phyloP scores from a whole-genome alignment of 31 red algal genomes.

The Odonthalia washingtoniensis region DNA sequence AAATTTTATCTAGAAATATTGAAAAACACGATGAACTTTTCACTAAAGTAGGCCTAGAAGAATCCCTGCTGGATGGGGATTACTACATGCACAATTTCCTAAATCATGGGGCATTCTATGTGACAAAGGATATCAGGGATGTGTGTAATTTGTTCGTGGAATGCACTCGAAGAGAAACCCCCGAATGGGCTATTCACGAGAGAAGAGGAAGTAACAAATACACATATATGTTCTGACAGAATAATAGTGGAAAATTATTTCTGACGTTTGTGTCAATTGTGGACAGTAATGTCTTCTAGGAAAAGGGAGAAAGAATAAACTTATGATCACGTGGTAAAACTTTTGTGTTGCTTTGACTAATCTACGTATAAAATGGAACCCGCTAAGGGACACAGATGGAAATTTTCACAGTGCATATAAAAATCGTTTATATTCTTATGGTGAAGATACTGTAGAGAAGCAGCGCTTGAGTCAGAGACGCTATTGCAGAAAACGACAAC shows the following conservation, averaged over 20 bases:
- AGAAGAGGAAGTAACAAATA: not conserved
- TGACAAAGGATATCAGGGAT: conserved; percentile 30
- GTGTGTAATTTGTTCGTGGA: not conserved
- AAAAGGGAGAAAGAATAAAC: not conserved
- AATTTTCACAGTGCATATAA: not conserved
- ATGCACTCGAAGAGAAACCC: conserved; percentile 16
- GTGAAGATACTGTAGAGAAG: not conserved
- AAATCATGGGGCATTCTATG: not conserved
- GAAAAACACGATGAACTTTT: too few species aligned
- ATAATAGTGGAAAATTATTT: conserved; percentile 41
- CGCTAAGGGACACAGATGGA: not conserved
- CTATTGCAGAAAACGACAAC: not conserved
- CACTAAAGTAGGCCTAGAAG: too few species aligned
- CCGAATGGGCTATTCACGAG: not conserved
- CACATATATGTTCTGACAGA: not conserved
- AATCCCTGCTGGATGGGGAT: too few species aligned
- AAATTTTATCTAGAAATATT: too few species aligned
- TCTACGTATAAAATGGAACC: conserved; percentile 9
- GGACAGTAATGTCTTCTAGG: not conserved
- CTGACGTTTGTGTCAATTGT: not conserved
- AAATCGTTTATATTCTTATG: not conserved
- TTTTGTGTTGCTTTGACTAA: conserved; percentile 15
- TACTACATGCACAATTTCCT: too few species aligned
- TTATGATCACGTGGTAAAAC: conserved; percentile 5
- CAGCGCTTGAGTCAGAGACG: not conserved